Evolutionary conservation across 768 basidiomycete genomes (phyloP), one percentile per base, ranked within the genome.

Genomic region (Leucosporidium scottii): DNA sequence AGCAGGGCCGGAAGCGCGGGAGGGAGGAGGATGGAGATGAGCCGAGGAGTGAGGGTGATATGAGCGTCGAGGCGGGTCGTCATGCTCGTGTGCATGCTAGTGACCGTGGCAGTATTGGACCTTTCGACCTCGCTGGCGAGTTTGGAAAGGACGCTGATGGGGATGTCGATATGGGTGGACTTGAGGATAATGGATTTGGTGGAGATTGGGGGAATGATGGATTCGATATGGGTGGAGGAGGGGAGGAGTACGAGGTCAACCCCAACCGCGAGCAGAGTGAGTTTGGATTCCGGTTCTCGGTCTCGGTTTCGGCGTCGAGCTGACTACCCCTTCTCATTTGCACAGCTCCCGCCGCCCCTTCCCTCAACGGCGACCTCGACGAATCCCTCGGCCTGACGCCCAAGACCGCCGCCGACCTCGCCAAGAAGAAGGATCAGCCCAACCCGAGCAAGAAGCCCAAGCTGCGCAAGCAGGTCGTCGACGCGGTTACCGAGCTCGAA

Each of bases 391-490:
- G 76, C 25, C 64, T 78, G 30, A 81, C 83, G 10, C 82, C 84
- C 6, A 81, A 81, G 6, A 83, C 83, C 21, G 82, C 82, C 15
- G 77, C 76, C 9, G 63, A 74, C 9, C 65, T 76, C 30, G 76
- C 75, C 7, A 71, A 74, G 47, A 66, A 80, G 34, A 82, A 81
- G n/a, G 81, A 80, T 50, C 78, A 80, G 48, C 79, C 80, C 59
- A 74, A 78, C 18, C 77, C 75, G n/a, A 80, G 75, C 81, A 83
- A 80, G 80, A 56, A 53, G 69, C 59, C 17, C 50, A 47, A 60
- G 70, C 73, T 56, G 61, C 72, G 87, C 82, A 93, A 88, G 78
- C 87, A 90, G 72, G 90, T 93, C 55, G 88, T 94, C 64, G 93
- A 97, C 77, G 83, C 85, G n/a, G 84, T 91, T 54, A 93, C 89